A percentile compares a stretch with the other conserved stretches of the same genome.
Conservation (phyloP, 2,329 filamentous ascomycete species). For the Trichoderma simmonsii region DNA sequence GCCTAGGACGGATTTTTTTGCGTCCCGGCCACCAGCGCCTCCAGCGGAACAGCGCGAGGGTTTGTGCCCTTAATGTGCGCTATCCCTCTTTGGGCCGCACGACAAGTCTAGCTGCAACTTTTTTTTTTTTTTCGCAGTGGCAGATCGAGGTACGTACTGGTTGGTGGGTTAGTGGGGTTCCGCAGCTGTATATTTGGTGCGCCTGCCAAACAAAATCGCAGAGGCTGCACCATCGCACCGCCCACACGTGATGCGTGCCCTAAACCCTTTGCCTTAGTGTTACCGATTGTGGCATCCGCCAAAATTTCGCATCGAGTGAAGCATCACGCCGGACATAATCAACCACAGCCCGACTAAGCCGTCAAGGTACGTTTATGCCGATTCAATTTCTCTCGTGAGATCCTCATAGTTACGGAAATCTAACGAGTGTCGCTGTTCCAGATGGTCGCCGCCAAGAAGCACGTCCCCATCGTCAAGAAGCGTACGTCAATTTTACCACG, state of each 20-base stretch:
- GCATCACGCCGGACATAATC: slow-evolving; percentile 35
- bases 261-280: slow-evolving; percentile 34
- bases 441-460: slow-evolving; percentile 99
- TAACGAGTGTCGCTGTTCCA: slow-evolving; percentile 41
- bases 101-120: background rate
- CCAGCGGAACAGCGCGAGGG: slow-evolving; percentile 26
- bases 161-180: background rate
- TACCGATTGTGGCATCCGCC: slow-evolving; percentile 31
- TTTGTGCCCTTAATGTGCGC: slow-evolving; percentile 34
- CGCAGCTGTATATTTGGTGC: background rate
- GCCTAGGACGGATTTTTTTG: slow-evolving; percentile 25
- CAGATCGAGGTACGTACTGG: background rate
- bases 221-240: background rate
- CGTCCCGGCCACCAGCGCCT: slow-evolving; percentile 17
- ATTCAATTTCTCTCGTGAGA: slow-evolving; percentile 1
- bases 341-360: slow-evolving; percentile 37
- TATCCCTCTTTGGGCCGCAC: slow-evolving; percentile 27
- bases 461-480: slow-evolving; percentile 99
- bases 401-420: background rate
- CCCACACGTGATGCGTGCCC: slow-evolving; percentile 33
- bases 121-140: background rate
- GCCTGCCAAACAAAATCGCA: background rate
- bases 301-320: slow-evolving; percentile 37
- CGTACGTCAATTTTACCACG: slow-evolving; percentile 61
- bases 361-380: slow-evolving; percentile 37